A percentile compares a stretch with the other conserved stretches of the same genome.
Evolutionary conservation across 2,329 filamentous ascomycete species (phyloP).

Genomic region (Pseudopithomyces maydicus): DNA sequence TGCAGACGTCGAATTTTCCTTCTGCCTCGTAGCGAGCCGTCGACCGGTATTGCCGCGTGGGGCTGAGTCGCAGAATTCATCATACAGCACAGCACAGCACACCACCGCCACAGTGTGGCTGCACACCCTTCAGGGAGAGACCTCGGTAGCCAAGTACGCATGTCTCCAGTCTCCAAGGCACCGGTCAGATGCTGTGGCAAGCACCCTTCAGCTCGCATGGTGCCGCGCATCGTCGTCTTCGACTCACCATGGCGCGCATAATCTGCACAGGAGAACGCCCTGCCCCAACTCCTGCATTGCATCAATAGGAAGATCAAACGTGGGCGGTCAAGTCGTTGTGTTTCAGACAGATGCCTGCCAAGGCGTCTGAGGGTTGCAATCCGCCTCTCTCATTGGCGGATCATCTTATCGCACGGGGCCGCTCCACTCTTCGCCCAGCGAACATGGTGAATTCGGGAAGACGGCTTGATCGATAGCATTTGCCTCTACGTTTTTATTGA

Average conservation of each 20-base stretch:
- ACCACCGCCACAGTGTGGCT: neutral
- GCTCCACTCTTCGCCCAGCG: neutral
- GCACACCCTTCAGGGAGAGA: neutral
- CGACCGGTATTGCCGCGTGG: conserved; percentile 9
- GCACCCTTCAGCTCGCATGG: neutral
- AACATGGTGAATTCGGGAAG: neutral
- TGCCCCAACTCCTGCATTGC: conserved; percentile 5
- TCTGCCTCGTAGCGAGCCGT: conserved; percentile 7
- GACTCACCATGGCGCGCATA: neutral
- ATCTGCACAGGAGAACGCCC: neutral
- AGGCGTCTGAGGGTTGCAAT: neutral
- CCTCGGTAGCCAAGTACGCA: too few relatives aligned
- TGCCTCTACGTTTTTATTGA: neutral
- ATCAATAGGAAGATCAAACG: conserved; percentile 11
- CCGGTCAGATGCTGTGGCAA: neutral
- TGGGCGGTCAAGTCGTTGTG: conserved; percentile 3
- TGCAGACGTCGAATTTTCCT: neutral
- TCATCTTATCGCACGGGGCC: neutral
- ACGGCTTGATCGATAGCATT: neutral
- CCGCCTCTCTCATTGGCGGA: conserved; percentile 8
- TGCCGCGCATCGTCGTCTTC: conserved; percentile 6
- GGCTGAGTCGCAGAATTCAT: neutral
- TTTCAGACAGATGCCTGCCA: conserved; percentile 12
- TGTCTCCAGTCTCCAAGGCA: too few relatives aligned
- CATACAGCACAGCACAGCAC: neutral